These are phyloP conservation scores for Byssothecium circinans DNA, from an alignment of 2,329 filamentous ascomycete species.

Conservation along the genomic window DNA sequence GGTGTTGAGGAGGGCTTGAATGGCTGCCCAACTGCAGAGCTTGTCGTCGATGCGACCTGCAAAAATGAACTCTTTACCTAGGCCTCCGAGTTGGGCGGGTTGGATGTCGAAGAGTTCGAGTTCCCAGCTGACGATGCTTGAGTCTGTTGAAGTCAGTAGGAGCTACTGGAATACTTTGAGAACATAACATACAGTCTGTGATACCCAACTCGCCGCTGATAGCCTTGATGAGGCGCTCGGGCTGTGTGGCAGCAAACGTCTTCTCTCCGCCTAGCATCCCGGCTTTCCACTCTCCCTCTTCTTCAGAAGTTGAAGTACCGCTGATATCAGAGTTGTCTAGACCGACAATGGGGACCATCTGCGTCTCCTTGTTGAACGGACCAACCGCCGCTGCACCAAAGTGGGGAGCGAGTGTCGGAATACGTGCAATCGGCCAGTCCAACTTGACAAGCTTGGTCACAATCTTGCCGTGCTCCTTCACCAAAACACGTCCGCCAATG, in stretches of 20 bases:
- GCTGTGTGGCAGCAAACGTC: conserved; percentile 81
- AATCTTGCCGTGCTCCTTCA: conserved; percentile 79
- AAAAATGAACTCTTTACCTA: conserved; percentile 93
- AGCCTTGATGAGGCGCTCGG: conserved; percentile 78
- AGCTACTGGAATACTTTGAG: too few relatives aligned
- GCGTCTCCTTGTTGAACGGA: conserved; percentile 82
- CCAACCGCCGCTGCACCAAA: conserved; percentile 73
- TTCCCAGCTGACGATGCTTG: conserved; percentile 90
- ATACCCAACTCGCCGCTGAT: conserved; percentile 80
- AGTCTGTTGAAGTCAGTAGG: conserved; percentile 45
- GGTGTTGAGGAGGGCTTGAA: conserved; percentile 76
- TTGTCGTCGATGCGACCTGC: conserved; percentile 96
- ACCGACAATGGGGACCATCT: conserved; percentile 92
- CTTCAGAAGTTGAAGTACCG: conserved; percentile 30
- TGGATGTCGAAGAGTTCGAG: conserved; percentile 92
- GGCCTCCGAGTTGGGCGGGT: conserved; percentile 77
- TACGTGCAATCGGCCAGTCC: conserved; percentile 86
- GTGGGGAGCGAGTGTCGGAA: conserved; percentile 90
- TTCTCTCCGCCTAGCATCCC: conserved; percentile 61
- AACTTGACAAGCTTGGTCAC: conserved; percentile 82
- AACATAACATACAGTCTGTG: conserved; percentile 53
- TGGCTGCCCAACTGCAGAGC: conserved; percentile 89
- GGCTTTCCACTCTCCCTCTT: conserved; percentile 45
- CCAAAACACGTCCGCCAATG: conserved; percentile 84
- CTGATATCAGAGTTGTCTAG: conserved; percentile 70